Percentiles rank a stretch among this genome's conserved stretches.
These are phyloP conservation scores for Falciphora oryzae DNA, from an alignment of 2,329 filamentous ascomycete genomes.

Conservation along the genomic window DNA sequence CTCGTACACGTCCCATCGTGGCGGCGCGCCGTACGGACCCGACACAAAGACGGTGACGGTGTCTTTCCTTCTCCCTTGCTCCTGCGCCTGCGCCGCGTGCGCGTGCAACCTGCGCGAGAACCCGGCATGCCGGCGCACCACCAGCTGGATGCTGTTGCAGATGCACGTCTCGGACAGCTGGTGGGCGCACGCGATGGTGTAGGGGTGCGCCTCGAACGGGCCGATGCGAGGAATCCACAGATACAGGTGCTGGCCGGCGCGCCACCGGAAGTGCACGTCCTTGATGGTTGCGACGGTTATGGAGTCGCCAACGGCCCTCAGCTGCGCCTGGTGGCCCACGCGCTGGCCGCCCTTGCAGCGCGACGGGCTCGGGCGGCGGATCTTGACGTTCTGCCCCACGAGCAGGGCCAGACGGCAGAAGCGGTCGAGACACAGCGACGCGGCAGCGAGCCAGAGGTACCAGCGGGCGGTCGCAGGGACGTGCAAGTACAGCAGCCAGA, in stretches of 20 bases:
- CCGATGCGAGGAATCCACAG: constrained; percentile 53
- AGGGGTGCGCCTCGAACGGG: constrained; percentile 51
- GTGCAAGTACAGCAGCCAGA: constrained; percentile 59
- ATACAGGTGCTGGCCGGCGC: constrained; percentile 55
- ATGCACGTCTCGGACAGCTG: constrained; percentile 43
- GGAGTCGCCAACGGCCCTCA: constrained; percentile 42
- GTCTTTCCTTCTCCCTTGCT: constrained; percentile 19
- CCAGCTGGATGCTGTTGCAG: constrained; percentile 55
- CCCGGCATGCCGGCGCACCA: constrained; percentile 49
- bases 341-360: constrained; percentile 41
- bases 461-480: constrained; percentile 53
- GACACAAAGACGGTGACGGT: constrained; percentile 42
- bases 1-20: constrained; percentile 53
- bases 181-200: constrained; percentile 55
- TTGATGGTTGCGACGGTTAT: constrained; percentile 55
- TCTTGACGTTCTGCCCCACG: constrained; percentile 46
- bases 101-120: constrained; percentile 50
- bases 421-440: constrained; percentile 57
- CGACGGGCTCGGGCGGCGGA: constrained; percentile 31
- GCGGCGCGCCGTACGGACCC: constrained; percentile 51
- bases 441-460: constrained; percentile 62
- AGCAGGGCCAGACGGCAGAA: constrained; percentile 43
- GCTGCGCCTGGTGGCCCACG: constrained; percentile 46
- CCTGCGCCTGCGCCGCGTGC: constrained; percentile 34
- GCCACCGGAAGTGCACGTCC: constrained; percentile 53